phyloP scores from a whole-genome alignment of 2,329 filamentous ascomycete species.

The Penicillium sp. region DNA sequence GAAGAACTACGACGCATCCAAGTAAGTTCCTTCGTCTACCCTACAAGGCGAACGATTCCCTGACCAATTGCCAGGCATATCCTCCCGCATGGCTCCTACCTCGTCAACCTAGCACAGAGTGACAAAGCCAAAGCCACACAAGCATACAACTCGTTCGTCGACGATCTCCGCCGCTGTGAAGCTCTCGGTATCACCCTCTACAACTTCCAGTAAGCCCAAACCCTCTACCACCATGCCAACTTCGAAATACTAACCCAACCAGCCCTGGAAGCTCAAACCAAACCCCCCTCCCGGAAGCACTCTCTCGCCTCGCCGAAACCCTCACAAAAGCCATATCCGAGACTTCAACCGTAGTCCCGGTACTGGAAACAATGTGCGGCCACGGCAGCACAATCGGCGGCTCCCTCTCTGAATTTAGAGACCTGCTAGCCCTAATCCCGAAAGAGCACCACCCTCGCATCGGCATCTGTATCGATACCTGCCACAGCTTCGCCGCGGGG shows the following conservation, averaged over 20 bases:
- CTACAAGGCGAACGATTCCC: conserved; percentile 6
- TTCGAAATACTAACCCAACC: neutral
- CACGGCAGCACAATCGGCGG: conserved; percentile 83
- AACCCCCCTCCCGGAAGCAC: conserved; percentile 64
- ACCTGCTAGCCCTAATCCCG: conserved; percentile 72
- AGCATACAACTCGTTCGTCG: conserved; percentile 80
- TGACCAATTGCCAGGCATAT: conserved; percentile 54
- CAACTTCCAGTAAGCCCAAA: conserved; percentile 74
- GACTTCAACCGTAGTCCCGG: conserved; percentile 72
- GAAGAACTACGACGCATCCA: conserved; percentile 68
- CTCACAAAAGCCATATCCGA: conserved; percentile 79
- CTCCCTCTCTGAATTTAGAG: conserved; percentile 79
- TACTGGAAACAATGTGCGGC: conserved; percentile 95
- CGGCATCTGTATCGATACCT: conserved; percentile 94
- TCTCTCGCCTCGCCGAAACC: conserved; percentile 74
- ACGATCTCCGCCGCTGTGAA: conserved; percentile 84
- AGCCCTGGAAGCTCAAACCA: conserved; percentile 76
- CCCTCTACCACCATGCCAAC: neutral
- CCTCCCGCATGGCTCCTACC: conserved; percentile 91
- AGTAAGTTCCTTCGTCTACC: conserved; percentile 32
- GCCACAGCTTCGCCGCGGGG: conserved; percentile 90
- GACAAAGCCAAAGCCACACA: conserved; percentile 78
- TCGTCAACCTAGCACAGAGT: conserved; percentile 89
- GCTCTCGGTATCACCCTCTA: conserved; percentile 84
- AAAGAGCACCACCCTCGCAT: conserved; percentile 76